Evolutionary conservation across 2,329 filamentous ascomycete genomes (phyloP).

Genomic region (Bimuria novae-zelandiae): DNA sequence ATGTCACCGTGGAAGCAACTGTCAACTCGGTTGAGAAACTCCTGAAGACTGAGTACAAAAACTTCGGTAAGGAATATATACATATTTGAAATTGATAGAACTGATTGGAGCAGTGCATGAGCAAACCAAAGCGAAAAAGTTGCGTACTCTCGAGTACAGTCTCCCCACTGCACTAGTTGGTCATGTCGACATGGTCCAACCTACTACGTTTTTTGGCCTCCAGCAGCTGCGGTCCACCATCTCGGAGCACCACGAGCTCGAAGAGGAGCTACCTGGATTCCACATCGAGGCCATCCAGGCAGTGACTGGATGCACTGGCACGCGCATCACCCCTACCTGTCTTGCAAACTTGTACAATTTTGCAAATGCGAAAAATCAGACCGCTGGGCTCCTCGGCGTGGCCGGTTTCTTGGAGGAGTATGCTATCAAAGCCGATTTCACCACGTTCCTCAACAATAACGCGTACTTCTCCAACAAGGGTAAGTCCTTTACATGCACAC

Average conservation of each 20-base stretch:
- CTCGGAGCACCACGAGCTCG: slow-evolving; percentile 19
- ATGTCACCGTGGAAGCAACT: slow-evolving; percentile 56
- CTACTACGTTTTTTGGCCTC: slow-evolving; percentile 51
- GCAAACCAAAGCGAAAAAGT: slow-evolving; percentile 16
- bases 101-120: slow-evolving; percentile 13
- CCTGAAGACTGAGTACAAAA: slow-evolving; percentile 49
- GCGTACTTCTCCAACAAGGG: slow-evolving; percentile 23
- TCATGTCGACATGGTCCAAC: slow-evolving; percentile 55
- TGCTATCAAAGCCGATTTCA: slow-evolving; percentile 25
- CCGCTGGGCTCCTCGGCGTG: slow-evolving; percentile 20
- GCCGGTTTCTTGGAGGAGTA: slow-evolving; percentile 31
- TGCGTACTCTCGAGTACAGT: slow-evolving; percentile 21
- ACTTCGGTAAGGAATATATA: slow-evolving; percentile 41
- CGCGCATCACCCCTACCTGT: slow-evolving; percentile 25
- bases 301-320: slow-evolving; percentile 21
- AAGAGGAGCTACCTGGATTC: slow-evolving; percentile 6
- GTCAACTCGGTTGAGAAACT: slow-evolving; percentile 56
- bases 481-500: slow-evolving; percentile 20
- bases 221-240: slow-evolving; percentile 24
- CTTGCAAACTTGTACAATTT: slow-evolving; percentile 28
- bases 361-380: slow-evolving; percentile 19
- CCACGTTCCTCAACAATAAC: slow-evolving; percentile 24
- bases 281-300: slow-evolving; percentile 13
- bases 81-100: slow-evolving; percentile 4
- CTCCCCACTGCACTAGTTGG: slow-evolving; percentile 38